Evolutionary conservation across 805 yeast genomes (phyloP), one percentile per base, ranked within the genome.

Genomic region (Saccharomycopsis sp.): DNA sequence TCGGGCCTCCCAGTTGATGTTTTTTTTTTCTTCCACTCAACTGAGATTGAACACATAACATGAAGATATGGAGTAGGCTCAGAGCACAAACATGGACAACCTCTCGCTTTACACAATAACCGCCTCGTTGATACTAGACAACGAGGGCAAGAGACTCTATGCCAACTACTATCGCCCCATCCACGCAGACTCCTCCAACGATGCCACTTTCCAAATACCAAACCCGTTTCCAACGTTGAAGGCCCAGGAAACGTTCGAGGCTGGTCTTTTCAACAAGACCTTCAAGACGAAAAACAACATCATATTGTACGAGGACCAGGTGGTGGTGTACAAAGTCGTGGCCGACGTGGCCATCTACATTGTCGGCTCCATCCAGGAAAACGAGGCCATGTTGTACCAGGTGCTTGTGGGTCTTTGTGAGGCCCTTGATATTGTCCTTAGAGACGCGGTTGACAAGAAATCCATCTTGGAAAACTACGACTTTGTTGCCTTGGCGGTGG

Each of bases 281-380:
- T 73, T 73, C 60, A 84, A 86, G 54, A 77, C 78, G 49, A 77
- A 81, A 55, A 74, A 81, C 38, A 97, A 88, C 54, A 76, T 92
- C 41, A 62, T 86, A 47, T 67, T 92, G 34, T 80, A 76, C 55
- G 95, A 87, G 53, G 75, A 75, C 56, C 80, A 79, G 50, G 67
- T 86, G 46, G 77, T 88, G 30, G 80, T 86, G n/a, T 92, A 87
- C 64, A 87, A 84, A 60, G 94, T 87, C 60, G 66, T 73, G 45
- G 70, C 84, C 40, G 97, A 92, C 57, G 71, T 80, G 32, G 61
- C 81, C 19, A 59, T 92, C 41, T 76, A 80, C 51, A 57, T 88
- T 36, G 73, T 86, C 40, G 89, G 89, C 27, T 73, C 73, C 23
- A 58, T 81, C 42, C 79, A 80, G 47, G 97, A 89, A 62, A 92